These are phyloP conservation scores for Capronia epimyces DNA, from an alignment of 2,329 filamentous ascomycete species.

Conservation along the genomic window DNA sequence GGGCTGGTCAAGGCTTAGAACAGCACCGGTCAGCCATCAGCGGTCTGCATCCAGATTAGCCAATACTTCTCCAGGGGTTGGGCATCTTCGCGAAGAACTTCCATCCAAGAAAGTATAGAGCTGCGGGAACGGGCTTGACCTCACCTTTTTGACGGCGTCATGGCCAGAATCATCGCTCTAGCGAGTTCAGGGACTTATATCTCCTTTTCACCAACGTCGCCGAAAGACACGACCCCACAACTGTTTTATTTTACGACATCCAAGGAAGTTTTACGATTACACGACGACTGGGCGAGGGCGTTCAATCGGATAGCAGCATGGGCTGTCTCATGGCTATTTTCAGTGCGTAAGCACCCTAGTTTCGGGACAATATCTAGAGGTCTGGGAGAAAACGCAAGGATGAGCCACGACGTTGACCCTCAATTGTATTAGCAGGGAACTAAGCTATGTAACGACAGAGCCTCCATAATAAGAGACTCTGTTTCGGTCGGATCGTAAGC, in stretches of 20 bases:
- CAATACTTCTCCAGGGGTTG: neutral
- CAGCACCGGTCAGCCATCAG: neutral
- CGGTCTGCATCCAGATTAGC: neutral
- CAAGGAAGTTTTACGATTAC: constrained; percentile 13
- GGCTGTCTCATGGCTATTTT: constrained; percentile 13
- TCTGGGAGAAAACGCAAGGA: constrained; percentile 8
- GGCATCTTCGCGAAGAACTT: neutral
- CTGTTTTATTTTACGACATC: constrained; percentile 9
- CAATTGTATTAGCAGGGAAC: constrained; percentile 16
- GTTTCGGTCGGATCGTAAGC: neutral
- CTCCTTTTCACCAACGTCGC: constrained; percentile 1
- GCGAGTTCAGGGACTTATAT: neutral
- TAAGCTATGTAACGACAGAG: constrained; percentile 13
- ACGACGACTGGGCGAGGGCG: constrained; percentile 11
- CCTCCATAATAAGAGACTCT: constrained; percentile 5
- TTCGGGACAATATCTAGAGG: constrained; percentile 16
- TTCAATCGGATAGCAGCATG: constrained; percentile 6
- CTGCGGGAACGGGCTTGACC: constrained; percentile 4
- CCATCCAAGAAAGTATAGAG: neutral
- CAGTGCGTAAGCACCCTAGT: constrained; percentile 1
- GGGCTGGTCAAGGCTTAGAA: neutral
- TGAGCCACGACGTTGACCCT: constrained; percentile 8
- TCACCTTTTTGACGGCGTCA: neutral
- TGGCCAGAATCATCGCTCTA: neutral
- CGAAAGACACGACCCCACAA: neutral